Conservation (phyloP, 2,329 filamentous ascomycete genomes). For the Arthrobotrys sphaeroides region DNA sequence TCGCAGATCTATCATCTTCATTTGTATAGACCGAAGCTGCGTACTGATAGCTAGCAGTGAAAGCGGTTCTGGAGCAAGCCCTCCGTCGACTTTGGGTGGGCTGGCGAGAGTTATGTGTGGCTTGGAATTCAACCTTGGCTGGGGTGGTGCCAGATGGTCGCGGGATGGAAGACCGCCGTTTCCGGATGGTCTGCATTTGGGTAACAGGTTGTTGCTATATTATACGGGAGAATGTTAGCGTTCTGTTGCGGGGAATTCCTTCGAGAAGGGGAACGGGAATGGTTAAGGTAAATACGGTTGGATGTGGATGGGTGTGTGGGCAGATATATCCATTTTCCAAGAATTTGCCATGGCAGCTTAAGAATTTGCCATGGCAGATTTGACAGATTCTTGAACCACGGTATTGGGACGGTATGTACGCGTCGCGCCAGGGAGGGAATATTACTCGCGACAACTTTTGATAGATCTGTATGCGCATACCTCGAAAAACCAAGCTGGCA, state of each 20-base stretch:
- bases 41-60: constrained; percentile 49
- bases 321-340: background rate
- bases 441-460: too few relatives aligned
- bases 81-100: background rate
- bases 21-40: constrained; percentile 7
- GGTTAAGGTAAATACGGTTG: too few relatives aligned
- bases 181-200: constrained; percentile 32
- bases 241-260: background rate
- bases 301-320: background rate
- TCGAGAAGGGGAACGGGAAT: background rate
- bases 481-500: constrained; percentile 53
- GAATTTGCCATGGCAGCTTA: background rate
- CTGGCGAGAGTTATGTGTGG: background rate
- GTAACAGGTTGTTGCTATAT: constrained; percentile 51
- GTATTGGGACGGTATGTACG: constrained; percentile 25
- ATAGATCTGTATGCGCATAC: constrained; percentile 1
- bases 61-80: constrained; percentile 43
- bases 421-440: too few relatives aligned
- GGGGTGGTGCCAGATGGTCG: constrained; percentile 1
- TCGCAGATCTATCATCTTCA: constrained; percentile 11
- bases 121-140: constrained; percentile 27
- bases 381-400: constrained; percentile 26
- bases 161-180: constrained; percentile 21
- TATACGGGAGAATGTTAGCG: background rate
- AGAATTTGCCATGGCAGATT: background rate